Evolutionary conservation across 768 basidiomycete genomes (phyloP).

Genomic region (Exsudoporus frostii): DNA sequence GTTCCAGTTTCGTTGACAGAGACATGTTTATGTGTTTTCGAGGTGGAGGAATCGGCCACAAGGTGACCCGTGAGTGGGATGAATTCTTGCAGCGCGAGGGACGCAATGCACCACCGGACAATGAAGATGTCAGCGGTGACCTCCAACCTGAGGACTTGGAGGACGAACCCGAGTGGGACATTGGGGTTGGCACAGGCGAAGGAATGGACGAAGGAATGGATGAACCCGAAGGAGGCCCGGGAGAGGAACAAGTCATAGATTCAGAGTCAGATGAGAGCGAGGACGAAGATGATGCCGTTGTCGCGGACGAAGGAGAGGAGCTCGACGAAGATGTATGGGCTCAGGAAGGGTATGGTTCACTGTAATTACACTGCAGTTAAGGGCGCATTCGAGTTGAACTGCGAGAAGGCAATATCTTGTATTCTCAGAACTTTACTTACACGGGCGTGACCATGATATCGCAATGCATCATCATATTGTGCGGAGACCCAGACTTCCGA

Average conservation of each 20-base stretch:
- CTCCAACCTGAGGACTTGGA: not conserved
- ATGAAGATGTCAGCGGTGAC: not conserved
- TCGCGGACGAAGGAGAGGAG: slow-evolving; percentile 3
- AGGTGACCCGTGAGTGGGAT: slow-evolving; percentile 10
- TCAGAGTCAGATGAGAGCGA: not conserved
- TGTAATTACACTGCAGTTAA: not conserved
- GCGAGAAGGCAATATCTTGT: too few relatives aligned
- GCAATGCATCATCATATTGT: too few relatives aligned
- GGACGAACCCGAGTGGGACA: not conserved
- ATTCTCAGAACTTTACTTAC: too few relatives aligned
- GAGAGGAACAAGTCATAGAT: too few relatives aligned
- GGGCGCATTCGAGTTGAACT: too few relatives aligned
- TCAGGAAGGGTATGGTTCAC: not conserved
- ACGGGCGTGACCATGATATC: too few relatives aligned
- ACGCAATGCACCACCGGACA: not conserved
- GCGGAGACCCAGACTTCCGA: not conserved
- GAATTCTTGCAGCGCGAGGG: not conserved
- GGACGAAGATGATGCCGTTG: not conserved
- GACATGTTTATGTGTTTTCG: not conserved
- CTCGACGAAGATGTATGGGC: slow-evolving; percentile 6
- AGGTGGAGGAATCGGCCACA: not conserved
- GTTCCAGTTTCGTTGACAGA: not conserved
- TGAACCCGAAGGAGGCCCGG: too few relatives aligned
- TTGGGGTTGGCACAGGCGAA: not conserved
- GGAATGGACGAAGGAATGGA: not conserved